phyloP scores from a whole-genome alignment of 2,329 filamentous ascomycete genomes.

The Talaromyces islandicus region DNA sequence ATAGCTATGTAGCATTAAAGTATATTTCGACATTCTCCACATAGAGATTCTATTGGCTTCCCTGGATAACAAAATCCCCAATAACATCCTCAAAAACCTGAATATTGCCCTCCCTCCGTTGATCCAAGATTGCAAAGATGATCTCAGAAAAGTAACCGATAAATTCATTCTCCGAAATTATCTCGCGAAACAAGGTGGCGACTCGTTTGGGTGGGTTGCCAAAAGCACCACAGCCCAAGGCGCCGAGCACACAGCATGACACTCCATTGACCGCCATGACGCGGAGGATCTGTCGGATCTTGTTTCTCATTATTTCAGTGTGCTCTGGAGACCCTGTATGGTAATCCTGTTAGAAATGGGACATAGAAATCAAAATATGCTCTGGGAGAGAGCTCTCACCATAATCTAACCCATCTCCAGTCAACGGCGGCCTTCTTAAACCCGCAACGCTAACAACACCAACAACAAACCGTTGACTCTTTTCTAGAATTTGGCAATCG shows the following conservation, averaged over 20 bases:
- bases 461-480: not conserved
- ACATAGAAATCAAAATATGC: not conserved
- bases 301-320: not conserved
- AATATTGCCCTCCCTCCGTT: not conserved
- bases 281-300: not conserved
- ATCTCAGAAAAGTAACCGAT: not conserved
- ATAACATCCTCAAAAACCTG: not conserved
- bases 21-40: no score
- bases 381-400: not conserved
- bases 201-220: not conserved
- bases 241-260: not conserved
- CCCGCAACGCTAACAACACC: conserved; percentile 3
- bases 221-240: not conserved
- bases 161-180: not conserved
- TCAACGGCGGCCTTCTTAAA: not conserved
- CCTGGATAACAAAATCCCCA: not conserved
- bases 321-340: not conserved
- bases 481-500: not conserved
- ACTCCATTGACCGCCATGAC: not conserved
- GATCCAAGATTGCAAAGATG: not conserved
- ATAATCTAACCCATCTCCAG: not conserved
- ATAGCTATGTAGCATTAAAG: no score
- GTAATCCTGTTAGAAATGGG: not conserved
- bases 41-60: no score
- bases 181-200: not conserved